Evolutionary conservation across 202 grass and related monocot species (phyloP).

Genomic region (Panicum virgatum): DNA sequence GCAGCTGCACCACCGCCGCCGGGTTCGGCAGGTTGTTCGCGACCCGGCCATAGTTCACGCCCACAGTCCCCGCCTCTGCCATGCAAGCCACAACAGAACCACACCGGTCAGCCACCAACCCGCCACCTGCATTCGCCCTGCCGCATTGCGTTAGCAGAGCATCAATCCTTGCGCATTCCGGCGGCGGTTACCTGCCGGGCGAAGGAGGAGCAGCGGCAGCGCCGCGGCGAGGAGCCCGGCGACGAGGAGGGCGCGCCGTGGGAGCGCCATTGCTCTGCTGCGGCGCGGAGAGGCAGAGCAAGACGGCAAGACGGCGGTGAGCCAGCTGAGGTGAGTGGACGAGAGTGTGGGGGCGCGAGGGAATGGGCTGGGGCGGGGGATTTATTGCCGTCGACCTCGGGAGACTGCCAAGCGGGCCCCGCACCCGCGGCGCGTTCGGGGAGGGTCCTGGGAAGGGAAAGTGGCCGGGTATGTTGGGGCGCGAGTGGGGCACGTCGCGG

Average conservation of each 20-base stretch:
- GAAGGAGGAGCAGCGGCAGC: constrained; percentile 22
- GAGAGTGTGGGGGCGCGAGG: neutral
- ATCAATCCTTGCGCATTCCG: no score
- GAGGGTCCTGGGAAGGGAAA: no score
- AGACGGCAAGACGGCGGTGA: no score
- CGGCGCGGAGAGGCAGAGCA: constrained; percentile 33
- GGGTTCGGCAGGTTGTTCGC: constrained; percentile 77
- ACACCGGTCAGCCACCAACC: neutral
- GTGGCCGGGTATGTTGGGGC: no score
- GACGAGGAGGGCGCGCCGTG: neutral
- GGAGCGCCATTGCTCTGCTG: constrained; percentile 35
- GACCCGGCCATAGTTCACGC: constrained; percentile 91
- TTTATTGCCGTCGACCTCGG: constrained; percentile 25
- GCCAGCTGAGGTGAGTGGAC: neutral
- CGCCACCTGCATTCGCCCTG: neutral
- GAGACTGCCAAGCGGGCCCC: no score
- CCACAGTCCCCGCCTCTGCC: constrained; percentile 71
- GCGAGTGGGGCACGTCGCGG: no score
- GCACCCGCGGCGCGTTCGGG: no score
- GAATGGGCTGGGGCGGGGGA: constrained; percentile 2
- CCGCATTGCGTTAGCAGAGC: neutral
- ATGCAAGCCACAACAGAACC: neutral
- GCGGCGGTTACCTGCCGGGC: constrained; percentile 22
- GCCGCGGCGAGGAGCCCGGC: constrained; percentile 36
- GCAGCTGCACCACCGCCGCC: constrained; percentile 63